A percentile compares a stretch with the other conserved stretches of the same genome.
phyloP scores from a whole-genome alignment of 345 rosid species.

The Dovyalis caffra region DNA sequence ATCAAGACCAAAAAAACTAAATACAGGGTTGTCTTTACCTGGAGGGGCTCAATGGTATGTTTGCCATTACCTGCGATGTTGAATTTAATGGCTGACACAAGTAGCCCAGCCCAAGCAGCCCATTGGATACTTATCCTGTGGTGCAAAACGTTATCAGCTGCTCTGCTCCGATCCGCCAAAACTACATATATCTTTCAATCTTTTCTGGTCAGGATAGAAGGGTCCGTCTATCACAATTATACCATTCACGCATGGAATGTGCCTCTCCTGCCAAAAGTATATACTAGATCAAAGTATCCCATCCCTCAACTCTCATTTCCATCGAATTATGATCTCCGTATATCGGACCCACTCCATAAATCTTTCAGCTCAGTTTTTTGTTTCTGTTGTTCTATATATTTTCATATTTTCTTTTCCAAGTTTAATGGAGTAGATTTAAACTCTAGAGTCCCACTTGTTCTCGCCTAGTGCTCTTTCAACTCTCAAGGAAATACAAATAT shows the following conservation, averaged over 20 bases:
- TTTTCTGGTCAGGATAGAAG: not conserved
- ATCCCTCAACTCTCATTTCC: constrained; percentile 2
- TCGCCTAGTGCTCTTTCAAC: not conserved
- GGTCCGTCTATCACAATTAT: constrained; percentile 18
- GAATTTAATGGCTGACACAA: constrained; percentile 7
- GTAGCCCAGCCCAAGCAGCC: constrained; percentile 28
- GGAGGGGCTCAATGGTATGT: not conserved
- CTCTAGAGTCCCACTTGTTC: not conserved
- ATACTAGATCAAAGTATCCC: constrained; percentile 12
- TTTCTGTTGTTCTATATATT: not conserved
- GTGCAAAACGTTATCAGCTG: constrained; percentile 12
- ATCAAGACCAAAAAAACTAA: not conserved
- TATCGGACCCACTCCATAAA: constrained; percentile 12
- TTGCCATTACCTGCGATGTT: constrained; percentile 30
- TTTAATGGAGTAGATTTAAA: not conserved
- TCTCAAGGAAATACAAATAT: too few species aligned
- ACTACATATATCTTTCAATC: not conserved
- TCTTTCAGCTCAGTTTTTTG: not conserved
- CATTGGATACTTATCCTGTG: constrained; percentile 39
- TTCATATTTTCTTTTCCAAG: not conserved
- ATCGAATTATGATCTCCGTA: not conserved
- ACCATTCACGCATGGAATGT: constrained; percentile 39
- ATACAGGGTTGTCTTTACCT: constrained; percentile 4
- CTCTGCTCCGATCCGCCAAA: too few species aligned
- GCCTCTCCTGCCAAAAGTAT: constrained; percentile 14